Evolutionary conservation across 352 stramenopile genomes (phyloP), one percentile per base, ranked within the genome.

Genomic region (Thraustotheca clavata): DNA sequence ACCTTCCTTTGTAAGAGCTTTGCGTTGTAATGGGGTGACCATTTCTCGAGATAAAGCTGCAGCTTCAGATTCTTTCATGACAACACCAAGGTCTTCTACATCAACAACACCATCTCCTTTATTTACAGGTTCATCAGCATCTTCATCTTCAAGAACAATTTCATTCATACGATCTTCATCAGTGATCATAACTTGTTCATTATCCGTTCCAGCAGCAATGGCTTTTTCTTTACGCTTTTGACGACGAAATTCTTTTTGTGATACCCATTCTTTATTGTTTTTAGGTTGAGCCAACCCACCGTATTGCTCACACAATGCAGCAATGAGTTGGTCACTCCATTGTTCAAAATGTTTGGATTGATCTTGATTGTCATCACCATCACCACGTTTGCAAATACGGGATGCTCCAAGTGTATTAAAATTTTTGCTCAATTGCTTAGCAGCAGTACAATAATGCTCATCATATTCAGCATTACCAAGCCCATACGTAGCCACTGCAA

Each of bases 1-100:
- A 11, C 96, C 96, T 80, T 99, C 95, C 73, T 99, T 99, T 24
- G 93, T 97, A 0, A 97, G 74, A 74, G 81, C 70, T 79, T 96
- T 86, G 67, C 88, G 83, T 71, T 98, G 96, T 75, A 96, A 94
- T 0, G 87, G 87, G 7, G 95, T 99, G 11, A 98, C 87, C 95
- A 98, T 98, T 70, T 98, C 93, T 6, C 79, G 77, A 22, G 79
- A 86, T 38, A 85, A 71, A 20, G 61, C 80, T 0, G 79, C 80
- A 0, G 78, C 85, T 60, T 88, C 78, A 1, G 83, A 85, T 60
- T 94, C 83, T 59, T 92, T 90, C 79, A 96, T 93, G 34, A 77
- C 84, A 66, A 83, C 80, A 65, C 85, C 87, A 32, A 96, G 76
- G 57, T 96, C 87, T 49, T 96, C 87, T 11, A 96, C 77, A 54